Conservation (phyloP, 345 rosid genomes). For the Ceriops decandra region DNA sequence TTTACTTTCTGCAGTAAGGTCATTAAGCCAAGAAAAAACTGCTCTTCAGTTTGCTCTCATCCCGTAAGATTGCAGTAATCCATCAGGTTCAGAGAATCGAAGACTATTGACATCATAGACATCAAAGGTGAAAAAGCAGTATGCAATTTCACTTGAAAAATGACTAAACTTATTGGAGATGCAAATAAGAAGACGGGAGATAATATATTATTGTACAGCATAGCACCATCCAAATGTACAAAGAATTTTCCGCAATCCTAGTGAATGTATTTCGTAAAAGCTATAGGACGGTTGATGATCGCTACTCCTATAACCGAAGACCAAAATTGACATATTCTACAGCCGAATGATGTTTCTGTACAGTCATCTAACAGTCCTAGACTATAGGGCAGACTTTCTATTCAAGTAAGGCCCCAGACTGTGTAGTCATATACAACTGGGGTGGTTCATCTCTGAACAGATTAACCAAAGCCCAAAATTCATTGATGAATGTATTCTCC, state of each 20-base stretch:
- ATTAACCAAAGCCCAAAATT: constrained; percentile 1
- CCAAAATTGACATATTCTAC: constrained; percentile 13
- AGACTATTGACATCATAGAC: background rate
- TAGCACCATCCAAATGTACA: constrained; percentile 2
- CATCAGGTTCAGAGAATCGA: background rate
- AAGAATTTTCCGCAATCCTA: background rate
- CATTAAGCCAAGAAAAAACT: background rate
- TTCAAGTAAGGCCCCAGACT: background rate
- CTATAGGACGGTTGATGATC: background rate
- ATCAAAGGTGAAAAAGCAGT: background rate
- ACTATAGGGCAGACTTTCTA: background rate
- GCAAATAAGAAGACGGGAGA: background rate
- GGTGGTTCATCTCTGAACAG: background rate
- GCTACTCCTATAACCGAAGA: constrained; percentile 1
- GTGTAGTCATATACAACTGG: constrained; percentile 1
- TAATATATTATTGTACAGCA: background rate
- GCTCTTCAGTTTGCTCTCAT: background rate
- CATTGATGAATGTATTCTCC: background rate
- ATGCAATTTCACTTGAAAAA: too few relatives aligned
- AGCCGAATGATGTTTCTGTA: constrained; percentile 3
- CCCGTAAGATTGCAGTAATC: background rate
- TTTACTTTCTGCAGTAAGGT: too few relatives aligned
- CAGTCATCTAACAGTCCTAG: background rate
- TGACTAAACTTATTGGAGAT: background rate
- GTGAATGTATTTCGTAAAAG: background rate